Evolutionary conservation across 2,329 filamentous ascomycete genomes (phyloP), one percentile per base, ranked within the genome.

Genomic region (Cadophora sp.): DNA sequence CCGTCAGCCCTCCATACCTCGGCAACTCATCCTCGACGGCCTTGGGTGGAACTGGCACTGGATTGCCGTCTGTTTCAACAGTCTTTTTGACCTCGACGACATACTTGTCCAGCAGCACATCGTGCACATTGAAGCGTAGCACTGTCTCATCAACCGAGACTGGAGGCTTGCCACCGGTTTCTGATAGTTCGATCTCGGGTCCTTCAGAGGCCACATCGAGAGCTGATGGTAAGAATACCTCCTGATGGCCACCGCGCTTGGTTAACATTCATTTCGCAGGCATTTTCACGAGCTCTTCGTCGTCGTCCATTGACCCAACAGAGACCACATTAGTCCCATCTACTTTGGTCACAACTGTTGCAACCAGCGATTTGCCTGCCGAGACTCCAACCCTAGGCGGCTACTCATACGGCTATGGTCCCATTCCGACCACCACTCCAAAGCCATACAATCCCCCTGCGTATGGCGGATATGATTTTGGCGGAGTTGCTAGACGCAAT

Each of bases 121-220:
- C 64, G 7, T 64, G 61, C 58, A 67, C 66, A 7, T 30, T 62
- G 41, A 47, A 33, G 8, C 61, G 50, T n/a, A 59, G 48, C 48
- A 48, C 56, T 22, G 50, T 58, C 2, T 48, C 53, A 16, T 47
- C 48, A 1, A 56, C 64, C 20, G 39, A 8, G 8, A 11, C 58
- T 27, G 16, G 30, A 27, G 45, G 8, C 7, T 4, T 4, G 20
- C 22, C 27, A 20, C 39, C 30, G 9, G 14, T 9, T 18, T 61
- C 59, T n/a, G n/a, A 24, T 13, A 24, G 30, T 9, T 58, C 36
- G 36, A 39, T 22, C 43, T 59, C 41, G 14, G 45, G 20, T 13
- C 43, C 43, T 3, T 61, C 45, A 16, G 43, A 61, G 27, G 27
- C 59, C 5, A 59, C 63, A 16, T 65, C 55, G 20, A 65, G 55